phyloP scores from a whole-genome alignment of 306 rosid species.

The Dryas drummondii region DNA sequence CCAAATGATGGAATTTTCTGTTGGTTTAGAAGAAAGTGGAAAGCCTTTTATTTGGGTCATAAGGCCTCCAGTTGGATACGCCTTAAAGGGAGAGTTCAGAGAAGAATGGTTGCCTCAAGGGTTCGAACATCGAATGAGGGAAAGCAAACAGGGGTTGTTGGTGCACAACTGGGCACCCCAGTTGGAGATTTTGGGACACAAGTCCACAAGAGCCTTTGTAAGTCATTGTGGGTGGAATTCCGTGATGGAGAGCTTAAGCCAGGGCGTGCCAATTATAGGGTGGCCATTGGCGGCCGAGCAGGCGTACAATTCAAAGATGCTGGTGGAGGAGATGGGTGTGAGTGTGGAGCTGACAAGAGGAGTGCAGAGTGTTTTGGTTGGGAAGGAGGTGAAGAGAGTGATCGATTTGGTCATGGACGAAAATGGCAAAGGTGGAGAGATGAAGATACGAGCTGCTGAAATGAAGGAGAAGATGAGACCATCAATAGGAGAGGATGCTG shows the following conservation, averaged over 20 bases:
- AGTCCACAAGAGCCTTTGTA: constrained; percentile 53
- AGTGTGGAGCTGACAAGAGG: constrained; percentile 54
- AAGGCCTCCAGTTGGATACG: constrained; percentile 68
- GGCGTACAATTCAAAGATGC: constrained; percentile 66
- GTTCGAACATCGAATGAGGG: constrained; percentile 55
- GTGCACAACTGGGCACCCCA: constrained; percentile 81
- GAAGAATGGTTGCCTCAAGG: constrained; percentile 64
- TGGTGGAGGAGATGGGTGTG: constrained; percentile 70
- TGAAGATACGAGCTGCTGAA: constrained; percentile 44
- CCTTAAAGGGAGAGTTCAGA: constrained; percentile 45
- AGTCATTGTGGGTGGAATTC: constrained; percentile 97
- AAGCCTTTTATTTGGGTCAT: constrained; percentile 66
- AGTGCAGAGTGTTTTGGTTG: constrained; percentile 25
- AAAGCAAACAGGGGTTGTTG: constrained; percentile 39
- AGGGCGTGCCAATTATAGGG: constrained; percentile 72
- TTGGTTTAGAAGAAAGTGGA: constrained; percentile 58
- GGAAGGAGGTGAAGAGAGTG: constrained; percentile 45
- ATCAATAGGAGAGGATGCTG: constrained; percentile 36
- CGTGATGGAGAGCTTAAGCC: constrained; percentile 63
- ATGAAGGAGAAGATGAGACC: constrained; percentile 34
- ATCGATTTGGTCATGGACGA: constrained; percentile 48
- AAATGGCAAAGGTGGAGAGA: constrained; percentile 47
- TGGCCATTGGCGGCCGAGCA: constrained; percentile 90
- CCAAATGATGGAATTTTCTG: constrained; percentile 72
- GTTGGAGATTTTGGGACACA: constrained; percentile 64